Percentiles rank a stretch among this genome's conserved stretches.
Conservation (phyloP, 1,284 basidiomycete species). For the Cryptococcus maquisensis region DNA sequence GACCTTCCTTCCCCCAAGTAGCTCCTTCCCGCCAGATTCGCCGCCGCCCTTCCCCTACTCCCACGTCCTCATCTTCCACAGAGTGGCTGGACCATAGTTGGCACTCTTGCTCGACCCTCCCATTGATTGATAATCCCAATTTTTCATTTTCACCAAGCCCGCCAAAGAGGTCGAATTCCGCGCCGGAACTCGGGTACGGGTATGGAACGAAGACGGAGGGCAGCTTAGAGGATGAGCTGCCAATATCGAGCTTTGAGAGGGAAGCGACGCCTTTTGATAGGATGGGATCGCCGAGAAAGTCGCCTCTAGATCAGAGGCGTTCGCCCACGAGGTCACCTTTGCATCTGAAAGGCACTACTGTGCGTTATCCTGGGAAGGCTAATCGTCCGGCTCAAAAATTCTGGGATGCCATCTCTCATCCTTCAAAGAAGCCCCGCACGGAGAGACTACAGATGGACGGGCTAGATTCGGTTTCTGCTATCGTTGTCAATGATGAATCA, state of each 20-base stretch:
- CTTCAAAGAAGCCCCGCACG: too few relatives aligned
- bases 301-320: background rate
- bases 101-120: slow-evolving; percentile 21
- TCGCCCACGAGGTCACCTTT: too few relatives aligned
- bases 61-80: slow-evolving; percentile 7
- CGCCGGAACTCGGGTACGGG: background rate
- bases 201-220: background rate
- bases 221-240: too few relatives aligned
- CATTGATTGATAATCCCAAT: slow-evolving; percentile 8
- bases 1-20: slow-evolving; percentile 13
- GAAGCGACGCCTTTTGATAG: background rate
- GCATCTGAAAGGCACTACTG: too few relatives aligned
- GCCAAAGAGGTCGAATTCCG: slow-evolving; percentile 5
- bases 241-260: too few relatives aligned
- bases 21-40: slow-evolving; percentile 24
- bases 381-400: too few relatives aligned
- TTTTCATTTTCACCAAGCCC: slow-evolving; percentile 6
- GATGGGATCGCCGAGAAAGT: background rate
- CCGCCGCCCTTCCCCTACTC: slow-evolving; percentile 25
- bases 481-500: too few relatives aligned
- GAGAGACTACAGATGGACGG: too few relatives aligned
- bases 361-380: too few relatives aligned
- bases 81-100: slow-evolving; percentile 25
- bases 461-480: too few relatives aligned
- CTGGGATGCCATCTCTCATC: too few relatives aligned